Evolutionary conservation across 2,329 filamentous ascomycete species (phyloP), one percentile per base, ranked within the genome.

Genomic region (Neocucurbitaria cava): DNA sequence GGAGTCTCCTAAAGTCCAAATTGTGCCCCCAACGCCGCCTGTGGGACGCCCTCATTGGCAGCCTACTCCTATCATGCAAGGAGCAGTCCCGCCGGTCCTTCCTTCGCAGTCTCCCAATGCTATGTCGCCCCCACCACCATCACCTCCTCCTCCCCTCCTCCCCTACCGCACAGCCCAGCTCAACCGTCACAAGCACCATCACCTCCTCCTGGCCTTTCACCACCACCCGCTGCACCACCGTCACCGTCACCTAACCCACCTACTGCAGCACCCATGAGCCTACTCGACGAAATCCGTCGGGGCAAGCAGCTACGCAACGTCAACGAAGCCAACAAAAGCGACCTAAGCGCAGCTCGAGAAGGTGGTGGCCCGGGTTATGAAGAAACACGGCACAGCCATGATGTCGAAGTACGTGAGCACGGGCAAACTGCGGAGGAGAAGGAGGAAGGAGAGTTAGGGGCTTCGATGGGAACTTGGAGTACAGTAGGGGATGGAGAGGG

Each of bases 321-420:
- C 10, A 21, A 30, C 18, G 33, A 41, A 13, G n/a, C 41, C 21
- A 30, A 51, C 5, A 46, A 54, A 18, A 52, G 35, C 18, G 48
- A 47, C 18, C 11, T 15, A 2, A 43, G 26, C 18, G 24, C 10
- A n/a, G 43, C 26, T 7, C 21, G 46, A 21, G 41, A n/a, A 39
- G 26, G 20, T 6, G 26, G 20, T 6, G n/a, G 17, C 10, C 50
- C 52, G 7, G 20, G 28, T 15, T 63, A 63, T 30, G 39, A 57
- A 8, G 35, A 42, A n/a, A 63, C 54, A 31, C 20, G 40, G 9
- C 49, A 62, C 20, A 61, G 61, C 28, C 45, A 26, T 3, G 43
- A 56, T 1, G 56, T 60, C 2, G 56, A 64, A 49, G 56, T 35
- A 21, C 48, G 18, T 13, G 61, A 64, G 28, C 56, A 36, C 23